These are phyloP conservation scores for Pleurotus tuoliensis DNA, from an alignment of 768 basidiomycete species.

Conservation along the genomic window DNA sequence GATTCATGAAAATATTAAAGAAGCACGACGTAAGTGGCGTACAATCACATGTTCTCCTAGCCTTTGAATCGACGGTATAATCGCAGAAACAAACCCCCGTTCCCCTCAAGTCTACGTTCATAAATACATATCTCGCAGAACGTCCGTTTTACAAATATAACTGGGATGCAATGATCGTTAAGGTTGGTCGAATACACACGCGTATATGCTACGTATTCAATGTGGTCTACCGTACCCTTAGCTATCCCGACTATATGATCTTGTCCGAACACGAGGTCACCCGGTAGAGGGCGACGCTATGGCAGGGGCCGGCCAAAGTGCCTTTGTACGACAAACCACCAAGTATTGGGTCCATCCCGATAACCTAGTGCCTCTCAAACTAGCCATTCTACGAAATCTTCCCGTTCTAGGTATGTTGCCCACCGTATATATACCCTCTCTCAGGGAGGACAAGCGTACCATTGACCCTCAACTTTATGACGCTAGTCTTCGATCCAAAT, in stretches of 20 bases:
- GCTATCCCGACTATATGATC: conserved; percentile 89
- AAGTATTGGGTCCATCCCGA: conserved; percentile 99
- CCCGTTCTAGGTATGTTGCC: conserved; percentile 77
- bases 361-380: conserved; percentile 89
- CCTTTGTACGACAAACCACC: conserved; percentile 97
- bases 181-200: conserved; percentile 23
- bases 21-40: conserved; percentile 81
- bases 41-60: neutral
- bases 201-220: neutral
- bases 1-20: conserved; percentile 99
- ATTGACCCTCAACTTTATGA: too few relatives aligned
- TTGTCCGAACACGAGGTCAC: conserved; percentile 92
- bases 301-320: conserved; percentile 93
- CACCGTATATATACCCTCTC: neutral
- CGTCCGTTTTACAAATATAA: conserved; percentile 97
- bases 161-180: conserved; percentile 94
- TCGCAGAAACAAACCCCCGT: conserved; percentile 87
- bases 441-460: too few relatives aligned
- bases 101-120: conserved; percentile 81
- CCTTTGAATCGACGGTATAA: neutral
- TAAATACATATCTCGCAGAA: conserved; percentile 88
- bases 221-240: neutral
- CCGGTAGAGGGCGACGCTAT: conserved; percentile 91
- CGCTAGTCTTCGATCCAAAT: conserved; percentile 83
- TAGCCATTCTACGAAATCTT: conserved; percentile 87